These are phyloP conservation scores for Pleurotus pulmonarius DNA, from an alignment of 768 basidiomycete species.

Conservation along the genomic window DNA sequence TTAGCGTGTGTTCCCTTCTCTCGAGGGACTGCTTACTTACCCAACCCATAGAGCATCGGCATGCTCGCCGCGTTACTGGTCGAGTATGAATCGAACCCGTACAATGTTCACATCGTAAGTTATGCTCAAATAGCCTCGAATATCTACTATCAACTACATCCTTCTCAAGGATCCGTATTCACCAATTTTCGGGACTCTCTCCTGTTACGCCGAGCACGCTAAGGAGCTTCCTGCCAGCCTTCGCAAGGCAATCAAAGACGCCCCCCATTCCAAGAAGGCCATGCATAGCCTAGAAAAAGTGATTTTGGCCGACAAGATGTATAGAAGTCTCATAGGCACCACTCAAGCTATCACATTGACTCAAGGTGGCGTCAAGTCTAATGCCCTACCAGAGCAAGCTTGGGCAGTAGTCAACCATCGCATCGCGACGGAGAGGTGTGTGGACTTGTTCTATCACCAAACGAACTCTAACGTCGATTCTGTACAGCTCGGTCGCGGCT, in stretches of 20 bases:
- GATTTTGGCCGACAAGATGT: slow-evolving; percentile 32
- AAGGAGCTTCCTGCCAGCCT: slow-evolving; percentile 47
- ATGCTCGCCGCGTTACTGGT: slow-evolving; percentile 71
- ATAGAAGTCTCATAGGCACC: slow-evolving; percentile 53
- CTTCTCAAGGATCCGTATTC: slow-evolving; percentile 47
- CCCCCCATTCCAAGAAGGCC: slow-evolving; percentile 44
- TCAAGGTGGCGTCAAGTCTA: slow-evolving; percentile 66
- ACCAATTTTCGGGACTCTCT: slow-evolving; percentile 55
- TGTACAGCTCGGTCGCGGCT: slow-evolving; percentile 37
- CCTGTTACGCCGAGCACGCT: slow-evolving; percentile 65
- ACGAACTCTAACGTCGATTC: slow-evolving; percentile 15
- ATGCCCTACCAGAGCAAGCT: slow-evolving; percentile 75
- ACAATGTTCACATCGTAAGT: slow-evolving; percentile 44
- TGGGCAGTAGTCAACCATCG: slow-evolving; percentile 73
- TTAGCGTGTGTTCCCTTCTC: slow-evolving; percentile 20
- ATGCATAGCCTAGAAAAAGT: slow-evolving; percentile 49
- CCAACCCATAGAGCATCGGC: slow-evolving; percentile 62
- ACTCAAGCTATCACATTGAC: slow-evolving; percentile 79
- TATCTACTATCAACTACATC: not conserved
- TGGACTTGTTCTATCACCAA: not conserved
- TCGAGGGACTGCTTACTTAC: not conserved
- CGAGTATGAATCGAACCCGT: slow-evolving; percentile 65
- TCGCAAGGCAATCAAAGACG: slow-evolving; percentile 42
- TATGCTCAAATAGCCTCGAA: not conserved
- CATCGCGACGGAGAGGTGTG: slow-evolving; percentile 56